Conservation (phyloP, 129 eudicot genomes). For the sunflower (Helianthus annuus) region DNA sequence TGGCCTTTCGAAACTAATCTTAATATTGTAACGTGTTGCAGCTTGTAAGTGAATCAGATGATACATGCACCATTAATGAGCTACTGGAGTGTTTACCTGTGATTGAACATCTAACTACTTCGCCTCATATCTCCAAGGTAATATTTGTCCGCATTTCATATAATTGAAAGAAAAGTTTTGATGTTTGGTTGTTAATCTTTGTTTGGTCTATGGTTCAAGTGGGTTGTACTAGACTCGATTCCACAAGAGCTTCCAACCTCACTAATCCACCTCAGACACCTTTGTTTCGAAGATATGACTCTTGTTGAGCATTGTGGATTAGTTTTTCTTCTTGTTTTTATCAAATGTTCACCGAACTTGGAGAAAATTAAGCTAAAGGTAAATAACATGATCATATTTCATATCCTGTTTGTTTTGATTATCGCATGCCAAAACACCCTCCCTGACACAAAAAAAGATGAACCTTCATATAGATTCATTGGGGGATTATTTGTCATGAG, state of each 20-base stretch:
- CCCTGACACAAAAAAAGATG: not conserved
- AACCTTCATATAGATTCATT: not conserved
- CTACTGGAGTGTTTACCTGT: not conserved
- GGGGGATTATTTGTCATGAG: not conserved
- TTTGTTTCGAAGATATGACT: not conserved
- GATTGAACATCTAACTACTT: not conserved
- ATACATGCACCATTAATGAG: not conserved
- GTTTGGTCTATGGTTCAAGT: slow-evolving; percentile 8
- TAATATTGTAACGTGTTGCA: not conserved
- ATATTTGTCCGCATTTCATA: not conserved
- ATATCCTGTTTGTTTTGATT: not conserved
- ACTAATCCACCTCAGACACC: slow-evolving; percentile 18
- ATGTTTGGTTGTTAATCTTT: not conserved
- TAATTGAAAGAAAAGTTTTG: not conserved
- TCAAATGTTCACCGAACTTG: slow-evolving; percentile 21
- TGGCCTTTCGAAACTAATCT: not conserved
- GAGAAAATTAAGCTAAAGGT: slow-evolving; percentile 20
- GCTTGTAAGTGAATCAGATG: not conserved
- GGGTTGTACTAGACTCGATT: not conserved
- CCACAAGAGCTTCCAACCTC: slow-evolving; percentile 14
- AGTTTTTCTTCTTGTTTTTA: not conserved
- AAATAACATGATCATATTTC: not conserved
- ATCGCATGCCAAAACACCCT: not conserved
- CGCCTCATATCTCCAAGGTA: not conserved
- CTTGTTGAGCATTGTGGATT: not conserved